Base-by-base conservation (phyloP, 768 basidiomycete species). In the Lentinus brumalis region DNA sequence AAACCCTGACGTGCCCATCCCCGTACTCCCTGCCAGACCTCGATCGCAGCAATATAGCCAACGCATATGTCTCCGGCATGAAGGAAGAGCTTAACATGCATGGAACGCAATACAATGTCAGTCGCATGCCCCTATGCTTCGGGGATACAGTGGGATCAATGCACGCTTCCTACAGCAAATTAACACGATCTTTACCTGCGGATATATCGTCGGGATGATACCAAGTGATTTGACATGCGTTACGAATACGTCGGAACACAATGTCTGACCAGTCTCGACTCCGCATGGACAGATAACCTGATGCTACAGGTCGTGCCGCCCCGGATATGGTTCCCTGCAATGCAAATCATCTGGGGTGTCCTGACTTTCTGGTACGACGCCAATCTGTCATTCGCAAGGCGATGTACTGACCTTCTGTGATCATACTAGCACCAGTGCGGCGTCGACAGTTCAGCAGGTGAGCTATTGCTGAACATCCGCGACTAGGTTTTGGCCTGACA, bases 51-150 rank as follows among this genome's bases (percentile, higher is more conserved):
- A 88, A 88, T 71, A 76, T 90, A 31, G 78, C 79, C 64, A 91
- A 91, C 71, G 89, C 89, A 11, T 90, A 88, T 71, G 86, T 89
- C n/a, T 88, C 86, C 5, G 89, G 89, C 6, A 89, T 92, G 88
- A 85, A 81, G 62, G 86, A 90, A 71, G 88, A 88, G 21, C 77
- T 91, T 40, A 65, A 79, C 57, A 87, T 89, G 86, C 70, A 77
- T 45, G 87, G 86, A 41, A 85, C 80, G 42, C 78, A 90, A 50
- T 83, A 84, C 67, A 88, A 90, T 67, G 81, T 83, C 53, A 62
- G 77, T 49, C 16, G 18, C 52, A 21, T 44, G 41, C n/a, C 18
- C 15, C 2, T 11, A 31, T 35, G 41, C 52, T 53, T 18, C n/a
- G 5, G 12, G 18, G 21, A 12, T 49, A 8, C 3, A 29, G 26